Evolutionary conservation across 1,139 yeast species (phyloP).

Genomic region (Pichia sp.): DNA sequence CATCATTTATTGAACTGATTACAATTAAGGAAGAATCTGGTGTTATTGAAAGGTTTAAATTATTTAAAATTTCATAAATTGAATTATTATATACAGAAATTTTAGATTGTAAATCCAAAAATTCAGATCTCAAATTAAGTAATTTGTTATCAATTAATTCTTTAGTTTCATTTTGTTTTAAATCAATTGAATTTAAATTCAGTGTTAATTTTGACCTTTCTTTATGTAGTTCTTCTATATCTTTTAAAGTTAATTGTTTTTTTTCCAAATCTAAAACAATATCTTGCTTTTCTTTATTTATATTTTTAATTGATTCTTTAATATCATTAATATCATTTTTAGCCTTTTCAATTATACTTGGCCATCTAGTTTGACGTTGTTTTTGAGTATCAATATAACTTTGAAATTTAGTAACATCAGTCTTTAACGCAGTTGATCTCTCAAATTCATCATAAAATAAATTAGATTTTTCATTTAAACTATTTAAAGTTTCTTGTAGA

Average conservation of each 20-base stretch:
- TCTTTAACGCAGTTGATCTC: conserved; percentile 60
- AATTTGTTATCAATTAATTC: conserved; percentile 42
- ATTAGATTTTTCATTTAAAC: conserved; percentile 30
- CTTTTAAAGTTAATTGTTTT: conserved; percentile 56
- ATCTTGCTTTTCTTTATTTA: conserved; percentile 41
- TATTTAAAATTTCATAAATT: conserved; percentile 26
- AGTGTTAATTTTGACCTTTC: conserved; percentile 56
- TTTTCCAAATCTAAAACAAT: conserved; percentile 43
- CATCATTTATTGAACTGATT: conserved; percentile 20
- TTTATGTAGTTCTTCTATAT: conserved; percentile 54
- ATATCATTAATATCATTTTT: conserved; percentile 47
- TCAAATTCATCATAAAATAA: conserved; percentile 37
- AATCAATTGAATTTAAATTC: conserved; percentile 46
- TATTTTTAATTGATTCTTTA: conserved; percentile 37
- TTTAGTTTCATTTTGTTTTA: conserved; percentile 35
- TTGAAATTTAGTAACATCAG: conserved; percentile 65
- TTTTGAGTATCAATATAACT: conserved; percentile 67
- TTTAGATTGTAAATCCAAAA: conserved; percentile 9
- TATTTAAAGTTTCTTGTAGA: conserved; percentile 36
- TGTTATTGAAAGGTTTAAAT: conserved; percentile 14
- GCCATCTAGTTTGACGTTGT: conserved; percentile 60
- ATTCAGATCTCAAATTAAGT: conserved; percentile 34
- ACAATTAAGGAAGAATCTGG: conserved; percentile 18
- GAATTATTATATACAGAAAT: conserved; percentile 14
- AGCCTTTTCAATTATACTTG: conserved; percentile 47